Conservation (phyloP, 305 asterid genomes). For the Solanum hybrid region DNA sequence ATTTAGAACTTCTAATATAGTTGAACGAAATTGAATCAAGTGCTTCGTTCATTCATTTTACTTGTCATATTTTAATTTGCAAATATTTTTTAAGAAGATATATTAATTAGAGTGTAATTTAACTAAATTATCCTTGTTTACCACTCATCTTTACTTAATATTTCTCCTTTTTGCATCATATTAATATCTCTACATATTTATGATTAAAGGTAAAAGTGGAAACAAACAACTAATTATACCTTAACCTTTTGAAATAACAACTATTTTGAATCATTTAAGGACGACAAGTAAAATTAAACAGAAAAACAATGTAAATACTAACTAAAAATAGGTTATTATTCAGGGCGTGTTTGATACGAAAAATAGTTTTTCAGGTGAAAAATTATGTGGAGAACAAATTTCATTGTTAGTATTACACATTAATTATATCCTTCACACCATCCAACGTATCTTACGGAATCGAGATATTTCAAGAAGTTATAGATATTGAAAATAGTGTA, state of each 20-base stretch:
- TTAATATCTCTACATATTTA: neutral
- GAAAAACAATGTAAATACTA: no score
- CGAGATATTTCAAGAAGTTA: neutral
- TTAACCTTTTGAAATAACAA: no score
- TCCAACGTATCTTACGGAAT: neutral
- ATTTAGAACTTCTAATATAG: neutral
- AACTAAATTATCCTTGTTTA: neutral
- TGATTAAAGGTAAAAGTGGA: no score
- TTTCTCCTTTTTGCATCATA: neutral
- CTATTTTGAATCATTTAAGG: neutral
- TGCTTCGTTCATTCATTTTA: no score
- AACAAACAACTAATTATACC: neutral
- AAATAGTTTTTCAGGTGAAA: no score
- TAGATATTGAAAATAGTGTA: neutral
- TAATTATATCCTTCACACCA: neutral
- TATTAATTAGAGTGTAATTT: neutral
- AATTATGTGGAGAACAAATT: neutral
- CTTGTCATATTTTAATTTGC: no score
- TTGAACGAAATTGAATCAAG: neutral
- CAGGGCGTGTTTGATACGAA: neutral
- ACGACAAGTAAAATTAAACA: neutral
- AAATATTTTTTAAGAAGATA: no score
- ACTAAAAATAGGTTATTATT: neutral
- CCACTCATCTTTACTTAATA: neutral
- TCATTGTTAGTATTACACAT: no score